phyloP scores from a whole-genome alignment of 768 basidiomycete genomes.

The Filobasidium wieringae region DNA sequence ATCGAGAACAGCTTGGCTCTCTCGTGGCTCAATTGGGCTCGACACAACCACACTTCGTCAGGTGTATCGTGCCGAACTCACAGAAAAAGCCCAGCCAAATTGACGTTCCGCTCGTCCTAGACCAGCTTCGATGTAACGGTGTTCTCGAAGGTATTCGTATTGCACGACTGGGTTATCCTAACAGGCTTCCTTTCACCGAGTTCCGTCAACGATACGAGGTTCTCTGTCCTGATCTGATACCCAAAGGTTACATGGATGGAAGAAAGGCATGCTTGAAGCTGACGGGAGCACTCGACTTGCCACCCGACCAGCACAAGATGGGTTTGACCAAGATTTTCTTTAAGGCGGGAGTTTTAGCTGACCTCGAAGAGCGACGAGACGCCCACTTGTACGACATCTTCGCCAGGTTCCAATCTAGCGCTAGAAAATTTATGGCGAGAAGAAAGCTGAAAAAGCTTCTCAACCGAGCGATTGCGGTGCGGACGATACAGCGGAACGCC shows the following conservation, averaged over 20 bases:
- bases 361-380: conserved; percentile 86
- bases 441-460: conserved; percentile 89
- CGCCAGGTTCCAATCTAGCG: conserved; percentile 71
- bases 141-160: conserved; percentile 97
- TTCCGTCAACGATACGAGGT: conserved; percentile 96
- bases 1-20: conserved; percentile 86
- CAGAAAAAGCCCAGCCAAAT: conserved; percentile 82
- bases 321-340: conserved; percentile 98
- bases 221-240: conserved; percentile 83
- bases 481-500: conserved; percentile 89
- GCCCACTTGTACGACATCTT: conserved; percentile 78
- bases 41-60: conserved; percentile 94
- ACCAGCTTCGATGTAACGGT: conserved; percentile 95
- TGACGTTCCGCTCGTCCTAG: conserved; percentile 86
- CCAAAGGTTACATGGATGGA: conserved; percentile 94
- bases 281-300: conserved; percentile 77
- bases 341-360: conserved; percentile 93
- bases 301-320: conserved; percentile 70
- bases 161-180: conserved; percentile 91
- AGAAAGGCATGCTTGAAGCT: conserved; percentile 85
- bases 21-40: conserved; percentile 82
- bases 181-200: conserved; percentile 89
- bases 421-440: conserved; percentile 72
- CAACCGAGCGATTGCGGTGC: conserved; percentile 77
- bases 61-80: conserved; percentile 92